phyloP scores from a whole-genome alignment of 2,329 filamentous ascomycete genomes.

The Scedosporium apiospermum region DNA sequence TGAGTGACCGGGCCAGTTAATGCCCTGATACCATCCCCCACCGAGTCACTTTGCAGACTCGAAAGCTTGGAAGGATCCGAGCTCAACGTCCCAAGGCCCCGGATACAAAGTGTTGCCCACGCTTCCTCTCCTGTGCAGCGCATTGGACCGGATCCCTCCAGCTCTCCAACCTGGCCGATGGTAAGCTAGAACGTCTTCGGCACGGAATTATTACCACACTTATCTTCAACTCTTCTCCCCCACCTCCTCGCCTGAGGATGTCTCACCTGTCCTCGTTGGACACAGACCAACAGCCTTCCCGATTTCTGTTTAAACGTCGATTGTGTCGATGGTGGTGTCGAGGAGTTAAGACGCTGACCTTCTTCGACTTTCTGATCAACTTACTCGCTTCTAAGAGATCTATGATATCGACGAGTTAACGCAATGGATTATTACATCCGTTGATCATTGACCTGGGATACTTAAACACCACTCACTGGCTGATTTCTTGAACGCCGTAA shows the following conservation, averaged over 20 bases:
- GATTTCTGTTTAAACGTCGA: too few relatives aligned
- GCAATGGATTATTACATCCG: not conserved
- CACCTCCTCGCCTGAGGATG: too few relatives aligned
- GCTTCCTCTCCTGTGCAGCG: not conserved
- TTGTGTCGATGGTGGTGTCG: too few relatives aligned
- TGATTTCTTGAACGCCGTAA: not conserved
- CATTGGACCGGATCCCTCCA: not conserved
- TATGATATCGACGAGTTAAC: too few relatives aligned
- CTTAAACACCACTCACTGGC: not conserved
- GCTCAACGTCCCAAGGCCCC: not conserved
- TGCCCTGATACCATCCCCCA: too few relatives aligned
- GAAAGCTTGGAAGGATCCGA: not conserved
- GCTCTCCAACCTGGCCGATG: not conserved
- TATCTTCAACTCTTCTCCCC: not conserved
- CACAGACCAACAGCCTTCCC: too few relatives aligned
- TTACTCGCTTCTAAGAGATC: too few relatives aligned
- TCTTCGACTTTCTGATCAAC: too few relatives aligned
- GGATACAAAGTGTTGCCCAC: not conserved
- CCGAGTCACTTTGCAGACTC: too few relatives aligned
- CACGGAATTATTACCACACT: not conserved
- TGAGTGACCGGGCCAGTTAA: too few relatives aligned
- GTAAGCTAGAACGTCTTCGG: not conserved
- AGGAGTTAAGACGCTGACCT: too few relatives aligned
- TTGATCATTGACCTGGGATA: not conserved
- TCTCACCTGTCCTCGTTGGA: not conserved